A percentile compares a stretch with the other conserved stretches of the same genome.
Evolutionary conservation across 306 rosid genomes (phyloP).

Genomic region (Acacia crassicarpa): DNA sequence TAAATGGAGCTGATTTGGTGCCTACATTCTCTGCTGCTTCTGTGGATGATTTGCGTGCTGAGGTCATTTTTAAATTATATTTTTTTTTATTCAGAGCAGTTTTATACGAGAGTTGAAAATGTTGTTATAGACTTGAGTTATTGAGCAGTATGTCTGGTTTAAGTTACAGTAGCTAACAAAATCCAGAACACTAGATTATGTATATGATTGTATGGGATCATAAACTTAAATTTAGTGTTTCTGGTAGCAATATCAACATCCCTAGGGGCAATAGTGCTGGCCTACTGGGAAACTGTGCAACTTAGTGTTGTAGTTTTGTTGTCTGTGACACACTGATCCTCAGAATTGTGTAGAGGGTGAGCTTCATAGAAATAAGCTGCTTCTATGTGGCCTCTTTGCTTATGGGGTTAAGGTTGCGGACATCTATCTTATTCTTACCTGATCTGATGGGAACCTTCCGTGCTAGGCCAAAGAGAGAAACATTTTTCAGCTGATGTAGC

Average conservation of each 20-base stretch:
- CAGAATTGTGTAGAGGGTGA: not conserved
- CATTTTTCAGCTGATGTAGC: not conserved
- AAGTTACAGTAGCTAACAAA: not conserved
- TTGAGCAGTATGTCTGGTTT: constrained; percentile 5
- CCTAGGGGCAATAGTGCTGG: not conserved
- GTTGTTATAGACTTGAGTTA: constrained; percentile 6
- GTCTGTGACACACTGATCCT: not conserved
- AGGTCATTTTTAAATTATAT: constrained; percentile 53
- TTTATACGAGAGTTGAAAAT: constrained; percentile 7
- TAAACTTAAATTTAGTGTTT: constrained; percentile 2
- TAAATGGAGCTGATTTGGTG: constrained; percentile 95
- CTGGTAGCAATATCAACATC: not conserved
- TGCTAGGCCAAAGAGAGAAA: too few relatives aligned
- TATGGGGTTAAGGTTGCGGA: too few relatives aligned
- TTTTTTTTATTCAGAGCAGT: not conserved
- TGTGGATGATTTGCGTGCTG: constrained; percentile 86
- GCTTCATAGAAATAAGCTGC: too few relatives aligned
- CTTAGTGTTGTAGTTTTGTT: not conserved
- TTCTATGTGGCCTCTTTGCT: too few relatives aligned
- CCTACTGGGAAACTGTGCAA: not conserved
- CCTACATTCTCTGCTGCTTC: constrained; percentile 98
- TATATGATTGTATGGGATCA: not conserved
- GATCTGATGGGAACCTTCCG: too few relatives aligned
- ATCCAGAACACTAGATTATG: not conserved
- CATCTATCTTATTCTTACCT: too few relatives aligned